A percentile compares a stretch with the other conserved stretches of the same genome.
Evolutionary conservation across 169 alveolate species (phyloP).

Genomic region (Eimeria acervulina): DNA sequence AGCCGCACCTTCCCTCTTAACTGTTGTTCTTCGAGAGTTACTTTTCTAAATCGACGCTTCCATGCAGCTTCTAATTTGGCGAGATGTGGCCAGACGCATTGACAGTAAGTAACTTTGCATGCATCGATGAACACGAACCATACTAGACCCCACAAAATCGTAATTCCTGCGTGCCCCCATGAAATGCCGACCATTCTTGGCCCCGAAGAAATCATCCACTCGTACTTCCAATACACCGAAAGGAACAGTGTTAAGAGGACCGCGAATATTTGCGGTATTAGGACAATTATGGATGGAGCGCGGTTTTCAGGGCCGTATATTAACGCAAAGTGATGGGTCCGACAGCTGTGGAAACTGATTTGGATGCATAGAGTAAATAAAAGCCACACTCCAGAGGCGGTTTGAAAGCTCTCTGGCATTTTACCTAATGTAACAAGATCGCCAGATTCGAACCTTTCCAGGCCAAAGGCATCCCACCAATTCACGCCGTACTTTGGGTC

Average conservation of each 20-base stretch:
- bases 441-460: constrained; percentile 14
- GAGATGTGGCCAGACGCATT: constrained; percentile 37
- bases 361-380: constrained; percentile 78
- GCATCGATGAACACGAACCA: constrained; percentile 78
- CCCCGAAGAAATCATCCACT: constrained; percentile 74
- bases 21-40: constrained; percentile 39
- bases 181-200: constrained; percentile 74
- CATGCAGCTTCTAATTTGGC: not conserved
- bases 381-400: constrained; percentile 80
- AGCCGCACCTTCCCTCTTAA: constrained; percentile 63
- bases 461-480: constrained; percentile 77
- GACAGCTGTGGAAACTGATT: constrained; percentile 76
- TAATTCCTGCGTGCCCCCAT: constrained; percentile 85
- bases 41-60: not conserved
- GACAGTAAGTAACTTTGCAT: constrained; percentile 60
- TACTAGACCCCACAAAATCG: constrained; percentile 72
- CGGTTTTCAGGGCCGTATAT: constrained; percentile 58
- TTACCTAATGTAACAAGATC: not conserved
- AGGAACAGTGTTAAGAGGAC: constrained; percentile 65
- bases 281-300: constrained; percentile 68
- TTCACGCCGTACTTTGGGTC: constrained; percentile 74
- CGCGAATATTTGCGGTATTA: constrained; percentile 64
- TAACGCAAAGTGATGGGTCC: constrained; percentile 58
- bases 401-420: constrained; percentile 73
- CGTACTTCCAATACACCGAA: constrained; percentile 80